Conservation (phyloP, 495 filamentous ascomycete species). For the Xylaria acuta region DNA sequence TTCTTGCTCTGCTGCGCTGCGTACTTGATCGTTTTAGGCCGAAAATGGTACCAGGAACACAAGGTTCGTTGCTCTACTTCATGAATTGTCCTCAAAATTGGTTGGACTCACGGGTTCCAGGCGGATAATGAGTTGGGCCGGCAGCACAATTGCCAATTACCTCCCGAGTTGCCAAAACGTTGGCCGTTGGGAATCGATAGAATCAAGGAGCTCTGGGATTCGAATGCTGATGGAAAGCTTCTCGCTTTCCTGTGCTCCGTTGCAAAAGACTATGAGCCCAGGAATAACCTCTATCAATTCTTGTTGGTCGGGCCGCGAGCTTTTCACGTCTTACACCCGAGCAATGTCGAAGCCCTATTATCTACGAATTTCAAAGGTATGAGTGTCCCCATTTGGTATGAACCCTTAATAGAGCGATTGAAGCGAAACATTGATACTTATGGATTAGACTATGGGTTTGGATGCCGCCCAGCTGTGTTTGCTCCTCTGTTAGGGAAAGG, state of each 20-base stretch:
- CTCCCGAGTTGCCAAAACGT: slow-evolving; percentile 41
- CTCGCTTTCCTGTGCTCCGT: slow-evolving; percentile 45
- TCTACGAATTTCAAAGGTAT: slow-evolving; percentile 48
- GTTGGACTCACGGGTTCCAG: not conserved
- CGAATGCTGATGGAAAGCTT: slow-evolving; percentile 43
- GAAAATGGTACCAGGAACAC: not conserved
- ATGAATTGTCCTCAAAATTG: not conserved
- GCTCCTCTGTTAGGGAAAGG: slow-evolving; percentile 41
- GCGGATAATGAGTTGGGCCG: not conserved
- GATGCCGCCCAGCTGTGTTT: slow-evolving; percentile 41
- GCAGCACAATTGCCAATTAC: slow-evolving; percentile 38
- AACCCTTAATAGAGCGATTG: not conserved
- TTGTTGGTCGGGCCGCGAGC: slow-evolving; percentile 43
- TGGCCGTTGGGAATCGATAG: slow-evolving; percentile 52
- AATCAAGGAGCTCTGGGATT: slow-evolving; percentile 44
- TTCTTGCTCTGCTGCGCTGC: not conserved
- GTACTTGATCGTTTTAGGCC: not conserved
- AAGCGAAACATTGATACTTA: not conserved
- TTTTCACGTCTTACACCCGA: slow-evolving; percentile 44
- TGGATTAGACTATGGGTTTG: slow-evolving; percentile 41
- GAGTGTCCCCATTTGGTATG: not conserved
- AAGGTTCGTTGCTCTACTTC: not conserved
- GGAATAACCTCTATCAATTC: slow-evolving; percentile 41
- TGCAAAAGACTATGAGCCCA: slow-evolving; percentile 44
- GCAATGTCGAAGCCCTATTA: slow-evolving; percentile 46